Base-by-base conservation (phyloP, 23 red algal species). In the Gracilaria vermiculophylla region DNA sequence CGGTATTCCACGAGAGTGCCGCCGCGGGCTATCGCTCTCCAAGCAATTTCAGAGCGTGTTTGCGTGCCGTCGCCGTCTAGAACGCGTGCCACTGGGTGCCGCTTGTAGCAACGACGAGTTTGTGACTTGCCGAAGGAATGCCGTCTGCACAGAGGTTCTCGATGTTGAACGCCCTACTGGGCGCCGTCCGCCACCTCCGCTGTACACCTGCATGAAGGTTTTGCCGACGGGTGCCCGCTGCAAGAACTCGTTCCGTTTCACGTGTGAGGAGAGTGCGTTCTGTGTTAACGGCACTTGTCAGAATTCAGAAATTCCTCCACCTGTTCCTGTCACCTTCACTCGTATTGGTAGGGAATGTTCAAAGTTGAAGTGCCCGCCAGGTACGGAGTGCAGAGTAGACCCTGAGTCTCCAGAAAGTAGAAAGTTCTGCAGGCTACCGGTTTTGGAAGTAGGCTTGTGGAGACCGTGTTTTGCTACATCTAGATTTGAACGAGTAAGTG, bases 121-220 rank as follows among this genome's bases (percentile, higher is more conserved):
- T 41, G 33, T 27, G 3, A 27, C 42, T 15, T 70, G 64, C 13
- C 34, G 1, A 7, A 32, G 5, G 1, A 35, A 35, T 0, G 34
- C 64, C 0, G 64, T 70, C 10, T 70, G 64, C 17, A 7, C 13
- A 2, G 64, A 42, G 3, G 3, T 28, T 34, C 28, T 39, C 2
- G 64, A 35, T 1, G 64, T 40, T n/a, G 20, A n/a, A 2, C 64
- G 5, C 39, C 34, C 13, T 21, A 19, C 64, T 32, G 64, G 33
- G 8, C 64, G 64, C 15, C 42, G 15, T 70, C 37, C 17, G 13
- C 33, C 64, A 35, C 64, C 64, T n/a, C 33, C 34, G 34, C 3
- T 70, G 64, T 35, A n/a, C 9, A 70, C 64, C 37, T 70, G 64
- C 64, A 70, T 70, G 64, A 70, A 34, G 37, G 8, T 70, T 34